Evolutionary conservation across 2,329 filamentous ascomycete species (phyloP).

Genomic region (Aspergillus nomiae): DNA sequence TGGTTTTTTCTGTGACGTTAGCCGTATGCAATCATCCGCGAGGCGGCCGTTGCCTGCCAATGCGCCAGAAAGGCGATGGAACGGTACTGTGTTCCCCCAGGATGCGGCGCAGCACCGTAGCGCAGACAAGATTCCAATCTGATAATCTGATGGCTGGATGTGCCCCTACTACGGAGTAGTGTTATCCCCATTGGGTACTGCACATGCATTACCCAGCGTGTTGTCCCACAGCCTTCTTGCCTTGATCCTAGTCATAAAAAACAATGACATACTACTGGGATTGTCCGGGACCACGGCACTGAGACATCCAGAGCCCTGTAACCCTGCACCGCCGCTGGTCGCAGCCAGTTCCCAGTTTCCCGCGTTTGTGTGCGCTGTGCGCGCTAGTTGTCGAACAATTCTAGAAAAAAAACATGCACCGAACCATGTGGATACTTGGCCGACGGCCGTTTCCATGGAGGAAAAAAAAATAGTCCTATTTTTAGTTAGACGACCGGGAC

Average conservation of each 20-base stretch:
- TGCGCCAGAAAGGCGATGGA: not conserved
- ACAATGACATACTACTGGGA: not conserved
- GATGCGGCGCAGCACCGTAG: not conserved
- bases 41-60: not conserved
- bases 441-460: not conserved
- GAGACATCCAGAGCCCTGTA: not conserved
- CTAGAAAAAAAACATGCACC: constrained; percentile 30
- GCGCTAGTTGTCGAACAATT: constrained; percentile 28
- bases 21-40: not conserved
- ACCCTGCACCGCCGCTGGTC: constrained; percentile 7
- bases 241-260: not conserved
- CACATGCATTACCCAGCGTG: constrained; percentile 1
- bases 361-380: constrained; percentile 5
- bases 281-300: not conserved
- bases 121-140: not conserved
- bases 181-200: not conserved
- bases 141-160: constrained; percentile 1
- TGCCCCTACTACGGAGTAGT: not conserved
- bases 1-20: not conserved
- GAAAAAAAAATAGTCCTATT: constrained; percentile 17
- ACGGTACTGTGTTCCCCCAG: not conserved
- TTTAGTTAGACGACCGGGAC: constrained; percentile 29
- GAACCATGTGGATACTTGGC: constrained; percentile 3
- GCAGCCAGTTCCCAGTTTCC: constrained; percentile 5
- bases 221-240: constrained; percentile 3